These are phyloP conservation scores for Epichloe amarillans DNA, from an alignment of 2,329 filamentous ascomycete genomes.

Conservation along the genomic window DNA sequence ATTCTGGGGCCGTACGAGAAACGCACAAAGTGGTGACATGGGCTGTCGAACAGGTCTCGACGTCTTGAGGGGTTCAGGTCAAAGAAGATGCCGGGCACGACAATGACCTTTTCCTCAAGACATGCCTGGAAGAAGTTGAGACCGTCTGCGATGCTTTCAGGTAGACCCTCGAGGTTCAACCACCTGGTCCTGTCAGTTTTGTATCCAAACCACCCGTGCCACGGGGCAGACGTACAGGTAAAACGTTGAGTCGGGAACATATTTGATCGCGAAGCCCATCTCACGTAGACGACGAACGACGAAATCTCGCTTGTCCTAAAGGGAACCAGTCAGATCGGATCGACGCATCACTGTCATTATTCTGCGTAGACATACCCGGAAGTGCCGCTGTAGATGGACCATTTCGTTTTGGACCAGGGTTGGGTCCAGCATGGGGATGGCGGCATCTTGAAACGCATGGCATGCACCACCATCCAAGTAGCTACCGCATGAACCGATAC, in stretches of 20 bases:
- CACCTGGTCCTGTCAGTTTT: slow-evolving; percentile 21
- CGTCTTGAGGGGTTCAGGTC: slow-evolving; percentile 84
- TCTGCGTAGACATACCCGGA: slow-evolving; percentile 37
- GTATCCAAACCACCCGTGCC: not conserved
- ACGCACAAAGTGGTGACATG: slow-evolving; percentile 84
- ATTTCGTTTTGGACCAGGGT: slow-evolving; percentile 70
- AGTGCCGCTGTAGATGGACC: slow-evolving; percentile 78
- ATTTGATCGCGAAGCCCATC: slow-evolving; percentile 79
- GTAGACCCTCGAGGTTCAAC: slow-evolving; percentile 53
- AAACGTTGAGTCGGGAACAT: slow-evolving; percentile 82
- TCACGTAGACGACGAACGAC: slow-evolving; percentile 64
- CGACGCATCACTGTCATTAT: not conserved
- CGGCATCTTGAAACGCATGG: slow-evolving; percentile 90
- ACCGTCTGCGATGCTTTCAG: slow-evolving; percentile 76
- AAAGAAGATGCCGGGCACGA: slow-evolving; percentile 96
- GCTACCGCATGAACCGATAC: slow-evolving; percentile 77
- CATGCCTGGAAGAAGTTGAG: slow-evolving; percentile 96
- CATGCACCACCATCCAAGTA: slow-evolving; percentile 93
- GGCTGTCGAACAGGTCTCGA: slow-evolving; percentile 83
- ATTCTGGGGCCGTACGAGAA: slow-evolving; percentile 75
- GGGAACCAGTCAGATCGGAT: slow-evolving; percentile 9
- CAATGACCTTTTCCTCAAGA: slow-evolving; percentile 85
- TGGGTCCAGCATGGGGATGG: slow-evolving; percentile 86
- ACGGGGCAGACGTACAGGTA: slow-evolving; percentile 52
- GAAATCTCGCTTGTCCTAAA: slow-evolving; percentile 74